Base-by-base conservation (phyloP, 129 eudicot genomes). In the Oenanthe sinensis region DNA sequence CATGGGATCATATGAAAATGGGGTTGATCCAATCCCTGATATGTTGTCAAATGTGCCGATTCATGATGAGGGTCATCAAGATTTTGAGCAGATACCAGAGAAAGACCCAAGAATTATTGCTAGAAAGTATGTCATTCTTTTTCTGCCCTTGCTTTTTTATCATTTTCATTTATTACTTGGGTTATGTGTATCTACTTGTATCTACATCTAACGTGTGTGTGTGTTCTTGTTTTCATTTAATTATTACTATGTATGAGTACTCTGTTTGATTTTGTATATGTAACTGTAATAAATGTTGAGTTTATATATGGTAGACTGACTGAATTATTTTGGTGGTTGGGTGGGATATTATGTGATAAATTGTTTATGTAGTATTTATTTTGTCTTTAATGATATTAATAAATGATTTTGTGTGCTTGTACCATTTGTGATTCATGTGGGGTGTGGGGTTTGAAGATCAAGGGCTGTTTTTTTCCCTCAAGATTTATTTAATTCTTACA, bases 51-150 rank as follows among this genome's bases (percentile, higher is more conserved):
- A 46, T 19, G 46, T 79, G 22, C 22, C 75, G 4, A 71, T 80
- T 58, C 8, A 10, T 39, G 81, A 36, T 16, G 83, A 69, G 69
- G 47, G 42, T 52, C 36, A 19, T 48, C 36, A 45, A 36, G 36
- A 52, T 62, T 73, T 42, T 48, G 44, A 36, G 33, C 43, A 68
- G 70, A 79, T 46, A 14, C 26, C 17, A 3, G 84, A 68, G 75
- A 85, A 85, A 68, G 85, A 82, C 76, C 88, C 88, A 8, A 79
- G 79, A 43, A 55, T 8, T 11, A 76, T 81, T 5, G 90, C 90
- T 9, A 81, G 90, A 77, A 52, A 79, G 90, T 87, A 55, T 15
- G 82, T 15, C 6, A 4, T 13, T 4, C 36, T 14, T 65, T 20
- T 46, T 45, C 55, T 42, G 73, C 42, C 44, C 37, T 1, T 77